These are phyloP conservation scores for Sordariomycetes sp. DNA, from an alignment of 2,329 filamentous ascomycete species.

Conservation along the genomic window DNA sequence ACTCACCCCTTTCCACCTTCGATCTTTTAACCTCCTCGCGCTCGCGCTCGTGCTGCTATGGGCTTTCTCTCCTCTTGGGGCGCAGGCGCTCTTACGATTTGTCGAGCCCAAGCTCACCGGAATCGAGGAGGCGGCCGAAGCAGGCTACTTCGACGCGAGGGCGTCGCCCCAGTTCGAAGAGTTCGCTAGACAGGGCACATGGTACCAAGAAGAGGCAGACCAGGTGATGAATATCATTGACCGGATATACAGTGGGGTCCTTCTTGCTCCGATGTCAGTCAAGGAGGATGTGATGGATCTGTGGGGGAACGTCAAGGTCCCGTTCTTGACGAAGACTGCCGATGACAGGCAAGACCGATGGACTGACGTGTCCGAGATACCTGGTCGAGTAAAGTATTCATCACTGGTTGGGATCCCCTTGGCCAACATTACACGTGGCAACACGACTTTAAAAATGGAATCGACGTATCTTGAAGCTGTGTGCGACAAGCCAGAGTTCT, in stretches of 20 bases:
- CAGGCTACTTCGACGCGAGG: neutral
- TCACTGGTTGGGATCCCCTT: conserved; percentile 3
- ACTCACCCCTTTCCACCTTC: conserved; percentile 14
- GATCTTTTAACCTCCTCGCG: conserved; percentile 14
- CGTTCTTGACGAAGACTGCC: too few species aligned
- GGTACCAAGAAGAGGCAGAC: too few species aligned
- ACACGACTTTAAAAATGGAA: conserved; percentile 4
- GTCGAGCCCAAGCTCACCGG: neutral
- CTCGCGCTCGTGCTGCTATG: conserved; percentile 15
- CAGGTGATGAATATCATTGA: too few species aligned
- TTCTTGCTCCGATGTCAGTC: conserved; percentile 8
- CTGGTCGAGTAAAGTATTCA: conserved; percentile 1
- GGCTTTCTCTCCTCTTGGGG: conserved; percentile 18
- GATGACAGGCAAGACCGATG: too few species aligned
- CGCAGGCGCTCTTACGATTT: conserved; percentile 16
- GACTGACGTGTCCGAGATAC: too few species aligned
- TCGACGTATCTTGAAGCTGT: conserved; percentile 4
- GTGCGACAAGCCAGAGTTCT: conserved; percentile 1
- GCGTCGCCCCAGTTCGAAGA: neutral
- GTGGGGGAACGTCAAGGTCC: conserved; percentile 18
- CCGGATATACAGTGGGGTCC: conserved; percentile 7
- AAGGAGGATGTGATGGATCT: conserved; percentile 7
- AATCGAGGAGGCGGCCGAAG: neutral
- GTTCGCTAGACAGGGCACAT: neutral
- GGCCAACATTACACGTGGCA: conserved; percentile 1